phyloP scores from a whole-genome alignment of 2,329 filamentous ascomycete genomes.

The Scedosporium minutisporum region DNA sequence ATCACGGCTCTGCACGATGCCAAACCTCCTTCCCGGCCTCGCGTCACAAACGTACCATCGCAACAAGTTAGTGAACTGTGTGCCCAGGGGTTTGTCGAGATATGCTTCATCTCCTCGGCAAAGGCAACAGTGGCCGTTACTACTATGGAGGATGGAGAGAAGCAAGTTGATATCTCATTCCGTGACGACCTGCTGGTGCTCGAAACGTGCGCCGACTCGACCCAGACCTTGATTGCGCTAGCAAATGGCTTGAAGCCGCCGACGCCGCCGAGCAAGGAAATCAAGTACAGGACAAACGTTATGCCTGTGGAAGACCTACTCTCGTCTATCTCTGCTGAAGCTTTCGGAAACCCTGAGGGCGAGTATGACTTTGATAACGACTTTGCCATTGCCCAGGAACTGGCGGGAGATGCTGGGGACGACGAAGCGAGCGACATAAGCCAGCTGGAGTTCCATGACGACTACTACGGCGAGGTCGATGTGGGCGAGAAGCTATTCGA shows the following conservation, averaged over 20 bases:
- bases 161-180: slow-evolving; percentile 68
- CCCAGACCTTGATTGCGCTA: slow-evolving; percentile 76
- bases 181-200: slow-evolving; percentile 79
- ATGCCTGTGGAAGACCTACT: slow-evolving; percentile 82
- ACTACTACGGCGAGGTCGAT: slow-evolving; percentile 35
- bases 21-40: slow-evolving; percentile 7
- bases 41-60: slow-evolving; percentile 12
- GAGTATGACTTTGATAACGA: slow-evolving; percentile 55
- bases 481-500: slow-evolving; percentile 40
- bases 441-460: slow-evolving; percentile 30
- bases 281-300: slow-evolving; percentile 79
- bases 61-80: slow-evolving; percentile 46
- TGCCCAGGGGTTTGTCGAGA: slow-evolving; percentile 67
- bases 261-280: slow-evolving; percentile 67
- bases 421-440: slow-evolving; percentile 20
- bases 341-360: slow-evolving; percentile 55
- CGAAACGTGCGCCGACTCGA: slow-evolving; percentile 95
- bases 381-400: slow-evolving; percentile 45
- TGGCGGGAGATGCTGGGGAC: slow-evolving; percentile 29
- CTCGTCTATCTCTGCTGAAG: slow-evolving; percentile 80
- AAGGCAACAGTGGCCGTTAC: slow-evolving; percentile 55
- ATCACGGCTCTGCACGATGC: slow-evolving; percentile 25
- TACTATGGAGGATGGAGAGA: slow-evolving; percentile 43
- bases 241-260: slow-evolving; percentile 76
- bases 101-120: slow-evolving; percentile 80